A percentile compares a stretch with the other conserved stretches of the same genome.
Evolutionary conservation across 768 basidiomycete genomes (phyloP).

Genomic region (Trametes cingulata): DNA sequence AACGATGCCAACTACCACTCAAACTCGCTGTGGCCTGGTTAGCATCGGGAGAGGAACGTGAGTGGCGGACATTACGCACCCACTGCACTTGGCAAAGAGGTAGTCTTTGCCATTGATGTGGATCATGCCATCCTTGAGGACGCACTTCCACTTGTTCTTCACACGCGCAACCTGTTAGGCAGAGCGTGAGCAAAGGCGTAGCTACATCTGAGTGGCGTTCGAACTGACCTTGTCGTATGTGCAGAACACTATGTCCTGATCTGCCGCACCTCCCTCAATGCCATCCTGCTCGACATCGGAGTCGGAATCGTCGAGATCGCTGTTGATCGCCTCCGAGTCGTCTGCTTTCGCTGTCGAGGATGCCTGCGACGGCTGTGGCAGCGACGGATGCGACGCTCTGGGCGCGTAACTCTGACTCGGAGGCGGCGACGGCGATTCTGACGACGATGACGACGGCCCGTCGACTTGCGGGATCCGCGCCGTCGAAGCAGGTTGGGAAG

Average conservation of each 20-base stretch:
- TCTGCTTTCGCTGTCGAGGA: constrained; percentile 40
- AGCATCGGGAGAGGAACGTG: not conserved
- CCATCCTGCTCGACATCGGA: constrained; percentile 83
- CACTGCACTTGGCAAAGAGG: constrained; percentile 94
- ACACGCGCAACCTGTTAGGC: constrained; percentile 86
- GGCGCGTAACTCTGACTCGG: constrained; percentile 63
- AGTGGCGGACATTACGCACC: constrained; percentile 47
- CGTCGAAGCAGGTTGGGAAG: not conserved
- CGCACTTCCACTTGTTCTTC: constrained; percentile 99
- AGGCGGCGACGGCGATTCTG: constrained; percentile 72
- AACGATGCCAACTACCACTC: constrained; percentile 33
- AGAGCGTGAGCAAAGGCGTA: not conserved
- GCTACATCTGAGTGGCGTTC: not conserved
- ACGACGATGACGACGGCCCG: constrained; percentile 69
- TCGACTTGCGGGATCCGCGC: constrained; percentile 73
- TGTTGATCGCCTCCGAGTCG: constrained; percentile 89
- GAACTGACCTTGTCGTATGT: constrained; percentile 93
- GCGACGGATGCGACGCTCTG: constrained; percentile 69
- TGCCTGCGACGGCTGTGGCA: constrained; percentile 59
- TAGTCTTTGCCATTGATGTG: constrained; percentile 97
- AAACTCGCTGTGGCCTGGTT: constrained; percentile 31
- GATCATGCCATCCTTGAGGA: constrained; percentile 96
- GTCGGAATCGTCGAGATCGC: constrained; percentile 94
- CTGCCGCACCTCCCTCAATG: constrained; percentile 66
- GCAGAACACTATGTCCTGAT: constrained; percentile 94